Percentiles rank a stretch among this genome's conserved stretches.
Conservation (phyloP, 768 basidiomycete species). For the Tremella fuciformis region DNA sequence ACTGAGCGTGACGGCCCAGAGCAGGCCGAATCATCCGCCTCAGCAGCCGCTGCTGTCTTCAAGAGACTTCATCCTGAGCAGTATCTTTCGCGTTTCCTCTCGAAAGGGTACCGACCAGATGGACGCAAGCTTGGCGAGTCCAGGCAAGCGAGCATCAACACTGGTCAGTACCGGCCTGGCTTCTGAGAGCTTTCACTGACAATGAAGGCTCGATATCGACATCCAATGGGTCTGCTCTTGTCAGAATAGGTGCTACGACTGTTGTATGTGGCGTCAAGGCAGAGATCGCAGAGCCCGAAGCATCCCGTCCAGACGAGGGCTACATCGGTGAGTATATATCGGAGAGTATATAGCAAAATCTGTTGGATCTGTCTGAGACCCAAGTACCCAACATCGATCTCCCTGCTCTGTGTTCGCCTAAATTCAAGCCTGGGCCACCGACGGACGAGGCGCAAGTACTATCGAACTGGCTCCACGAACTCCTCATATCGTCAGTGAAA, state of each 20-base stretch:
- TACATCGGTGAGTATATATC: constrained; percentile 70
- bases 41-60: constrained; percentile 57
- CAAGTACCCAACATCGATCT: constrained; percentile 92
- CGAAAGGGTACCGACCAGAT: constrained; percentile 75
- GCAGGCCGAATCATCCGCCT: constrained; percentile 10
- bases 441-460: constrained; percentile 89
- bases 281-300: constrained; percentile 85
- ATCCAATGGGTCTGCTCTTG: constrained; percentile 86
- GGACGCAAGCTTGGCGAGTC: constrained; percentile 68
- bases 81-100: constrained; percentile 82
- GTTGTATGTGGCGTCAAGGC: constrained; percentile 94
- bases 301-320: constrained; percentile 70
- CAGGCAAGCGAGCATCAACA: constrained; percentile 73
- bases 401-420: constrained; percentile 85
- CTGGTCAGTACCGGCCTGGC: constrained; percentile 59
- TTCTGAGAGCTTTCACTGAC: constrained; percentile 5
- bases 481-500: constrained; percentile 65
- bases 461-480: constrained; percentile 75
- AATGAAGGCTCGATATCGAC: constrained; percentile 82
- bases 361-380: not conserved
- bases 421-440: constrained; percentile 93
- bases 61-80: constrained; percentile 82
- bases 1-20: not conserved
- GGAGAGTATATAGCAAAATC: constrained; percentile 57
- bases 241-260: constrained; percentile 87